Evolutionary conservation across 495 filamentous ascomycete species (phyloP).

Genomic region (Echria macrotheca): DNA sequence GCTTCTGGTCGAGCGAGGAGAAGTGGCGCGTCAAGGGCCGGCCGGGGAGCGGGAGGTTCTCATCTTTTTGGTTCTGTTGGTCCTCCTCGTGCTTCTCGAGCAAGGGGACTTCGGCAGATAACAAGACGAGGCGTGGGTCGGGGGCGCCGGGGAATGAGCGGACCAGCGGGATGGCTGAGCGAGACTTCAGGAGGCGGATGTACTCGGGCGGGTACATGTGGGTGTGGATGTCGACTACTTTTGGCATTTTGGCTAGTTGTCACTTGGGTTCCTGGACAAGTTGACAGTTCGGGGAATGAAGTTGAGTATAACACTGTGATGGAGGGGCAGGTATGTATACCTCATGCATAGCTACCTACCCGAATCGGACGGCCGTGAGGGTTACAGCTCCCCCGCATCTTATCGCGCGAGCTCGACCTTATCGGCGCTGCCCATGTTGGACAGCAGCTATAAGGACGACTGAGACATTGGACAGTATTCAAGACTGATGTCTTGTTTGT

Average conservation of each 20-base stretch:
- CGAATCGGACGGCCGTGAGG: no score
- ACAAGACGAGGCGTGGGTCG: slow-evolving; percentile 71
- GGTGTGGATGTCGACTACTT: slow-evolving; percentile 84
- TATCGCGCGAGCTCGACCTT: no score
- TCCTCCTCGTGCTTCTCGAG: slow-evolving; percentile 48
- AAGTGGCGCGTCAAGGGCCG: slow-evolving; percentile 73
- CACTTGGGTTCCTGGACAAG: slow-evolving; percentile 10
- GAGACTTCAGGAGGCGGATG: slow-evolving; percentile 71
- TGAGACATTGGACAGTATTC: no score
- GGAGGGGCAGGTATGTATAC: no score
- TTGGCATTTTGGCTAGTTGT: slow-evolving; percentile 5
- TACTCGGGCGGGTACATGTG: slow-evolving; percentile 89
- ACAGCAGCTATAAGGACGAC: no score
- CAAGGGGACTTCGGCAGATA: slow-evolving; percentile 58
- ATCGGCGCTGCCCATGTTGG: no score
- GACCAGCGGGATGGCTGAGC: slow-evolving; percentile 73
- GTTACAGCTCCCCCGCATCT: no score
- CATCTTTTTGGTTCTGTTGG: no score
- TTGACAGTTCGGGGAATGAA: no score
- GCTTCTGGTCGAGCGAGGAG: slow-evolving; percentile 64
- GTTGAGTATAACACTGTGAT: no score
- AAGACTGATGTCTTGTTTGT: no score
- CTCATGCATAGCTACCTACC: no score
- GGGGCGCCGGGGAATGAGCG: slow-evolving; percentile 56
- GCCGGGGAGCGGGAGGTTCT: slow-evolving; percentile 43